Evolutionary conservation across 306 rosid species (phyloP), one percentile per base, ranked within the genome.

Genomic region (Castanea mollissima): DNA sequence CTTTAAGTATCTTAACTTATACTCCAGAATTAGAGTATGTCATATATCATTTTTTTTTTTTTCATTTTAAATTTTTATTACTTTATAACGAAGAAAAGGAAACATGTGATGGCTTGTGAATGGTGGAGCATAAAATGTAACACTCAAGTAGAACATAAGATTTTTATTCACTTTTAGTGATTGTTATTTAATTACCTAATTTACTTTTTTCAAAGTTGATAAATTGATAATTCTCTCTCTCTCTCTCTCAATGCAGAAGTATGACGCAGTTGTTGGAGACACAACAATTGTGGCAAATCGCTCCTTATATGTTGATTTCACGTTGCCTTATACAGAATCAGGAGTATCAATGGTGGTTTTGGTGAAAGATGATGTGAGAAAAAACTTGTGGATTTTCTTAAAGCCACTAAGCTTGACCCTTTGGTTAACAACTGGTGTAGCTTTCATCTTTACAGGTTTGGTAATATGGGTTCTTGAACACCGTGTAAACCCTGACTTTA

Each of bases 381-480:
- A 15, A 12, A 16, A 75, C 41, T 79, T 85, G 0, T 85, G 89
- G 89, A 29, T 81, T 51, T 88, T 85, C 80, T 55, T 88, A 11
- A 81, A 88, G 77, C 91, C 91, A 1, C 59, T 70, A 27, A 75
- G 86, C 4, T 70, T 56, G 69, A 73, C 71, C 5, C 79, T 88
- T 5, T 85, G 88, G 89, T 63, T 70, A 1, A 75, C 86, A 5
- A 83, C 74, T 6, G 54, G 74, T n/a, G 73, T 77, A 18, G 79
- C 81, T 27, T 85, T 76, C 19, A 31, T 88, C 0, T 78, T 83
- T 69, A 71, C 67, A 6, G 89, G 86, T 3, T 81, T 79, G 18
- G 85, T 81, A 0, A 83, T 88, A n/a, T 85, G 83, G 86, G 62
- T 81, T 20, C 85, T 88, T 5, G 91, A 85, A 44, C 91, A 83